Base-by-base conservation (phyloP, 2,329 filamentous ascomycete species). In the Curvularia sp. region DNA sequence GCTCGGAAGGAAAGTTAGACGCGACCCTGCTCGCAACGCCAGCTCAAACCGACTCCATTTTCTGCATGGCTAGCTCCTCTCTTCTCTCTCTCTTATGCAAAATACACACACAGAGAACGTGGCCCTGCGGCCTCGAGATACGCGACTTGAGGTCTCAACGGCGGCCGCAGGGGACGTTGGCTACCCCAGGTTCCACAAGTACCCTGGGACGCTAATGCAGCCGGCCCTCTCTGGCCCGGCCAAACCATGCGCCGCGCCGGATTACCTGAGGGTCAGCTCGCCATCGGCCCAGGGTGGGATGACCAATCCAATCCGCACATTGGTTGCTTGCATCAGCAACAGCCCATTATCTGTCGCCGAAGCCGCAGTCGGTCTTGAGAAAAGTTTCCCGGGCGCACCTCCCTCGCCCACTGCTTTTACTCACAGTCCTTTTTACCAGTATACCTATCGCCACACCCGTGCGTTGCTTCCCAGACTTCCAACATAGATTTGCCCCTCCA, bases 331-430 rank as follows among this genome's bases (percentile, higher is more conserved):
- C 51, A 51, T 58, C 50, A 57, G 54, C 48, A 55, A 47, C 42
- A 48, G 55, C 60, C 53, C 50, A 59, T 67, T 71, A 59, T 58
- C 56, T 58, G 66, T 71, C 66, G 68, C 71, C 70, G 69, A 72
- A 61, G 67, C 64, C 71, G 68, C 63, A 61, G 44, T 39, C 61
- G 60, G 49, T 60, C 58, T 65, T 54, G 56, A 63, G 60, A 62
- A 71, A 71, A 72, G 66, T 61, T 63, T 66, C 62, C 60, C 59
- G 55, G 35, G 7, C 49, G 39, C 62, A 67, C 49, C 50, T 65
- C 8, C 20, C 10, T 43, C 51, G 20, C n/a, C 48, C 12, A 33
- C 39, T 43, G 12, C 22, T 24, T 39, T n/a, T 22, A 2, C 31
- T 10, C 31, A 6, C 18, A 30, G 20, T 15, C 15, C 2, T 22